Evolutionary conservation across 164 flowering plant genomes (phyloP).

Genomic region (Aristolochia contorta): DNA sequence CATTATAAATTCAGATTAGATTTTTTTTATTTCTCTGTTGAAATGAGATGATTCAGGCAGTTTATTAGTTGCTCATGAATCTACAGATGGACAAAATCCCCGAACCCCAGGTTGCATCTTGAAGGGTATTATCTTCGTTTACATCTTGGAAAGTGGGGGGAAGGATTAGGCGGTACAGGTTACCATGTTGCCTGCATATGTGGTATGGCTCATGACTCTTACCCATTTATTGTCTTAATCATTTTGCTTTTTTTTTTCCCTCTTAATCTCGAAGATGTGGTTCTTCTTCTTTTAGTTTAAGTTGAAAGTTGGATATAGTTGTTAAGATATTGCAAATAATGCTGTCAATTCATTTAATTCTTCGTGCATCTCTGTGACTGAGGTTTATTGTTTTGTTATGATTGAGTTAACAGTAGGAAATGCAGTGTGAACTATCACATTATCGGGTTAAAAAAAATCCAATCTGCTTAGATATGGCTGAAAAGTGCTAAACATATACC

Average conservation of each 20-base stretch:
- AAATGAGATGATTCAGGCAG: not conserved
- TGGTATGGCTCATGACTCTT: slow-evolving; percentile 28
- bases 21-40: not conserved
- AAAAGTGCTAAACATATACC: too few species aligned
- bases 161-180: slow-evolving; percentile 55
- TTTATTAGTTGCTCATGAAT: not conserved
- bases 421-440: too few species aligned
- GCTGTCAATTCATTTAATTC: not conserved
- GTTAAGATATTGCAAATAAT: not conserved
- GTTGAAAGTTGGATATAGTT: not conserved
- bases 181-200: slow-evolving; percentile 67
- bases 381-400: not conserved
- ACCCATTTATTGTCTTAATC: not conserved
- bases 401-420: not conserved
- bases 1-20: not conserved
- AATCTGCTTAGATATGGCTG: too few species aligned
- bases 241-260: not conserved
- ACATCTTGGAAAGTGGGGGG: slow-evolving; percentile 64
- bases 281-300: not conserved
- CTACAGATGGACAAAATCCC: slow-evolving; percentile 59
- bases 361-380: not conserved
- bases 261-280: not conserved
- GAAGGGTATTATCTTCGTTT: slow-evolving; percentile 72
- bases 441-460: too few species aligned
- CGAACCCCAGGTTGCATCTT: slow-evolving; percentile 23